These are phyloP conservation scores for Lachancea mirantina DNA, from an alignment of 805 yeast species.

Conservation along the genomic window DNA sequence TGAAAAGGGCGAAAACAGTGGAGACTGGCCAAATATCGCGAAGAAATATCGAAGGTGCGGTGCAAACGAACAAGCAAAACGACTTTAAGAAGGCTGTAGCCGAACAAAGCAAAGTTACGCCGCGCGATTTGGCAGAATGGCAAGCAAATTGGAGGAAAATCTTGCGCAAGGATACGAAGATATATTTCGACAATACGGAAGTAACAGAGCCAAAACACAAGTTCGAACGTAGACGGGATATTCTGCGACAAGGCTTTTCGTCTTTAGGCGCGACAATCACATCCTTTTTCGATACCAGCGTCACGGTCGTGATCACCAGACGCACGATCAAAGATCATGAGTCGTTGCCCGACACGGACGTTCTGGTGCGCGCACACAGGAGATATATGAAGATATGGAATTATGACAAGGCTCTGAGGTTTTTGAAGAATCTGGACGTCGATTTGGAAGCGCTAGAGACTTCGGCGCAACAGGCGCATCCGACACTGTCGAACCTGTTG, in stretches of 20 bases:
- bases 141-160: slow-evolving; percentile 57
- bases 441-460: slow-evolving; percentile 26
- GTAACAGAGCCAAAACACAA: slow-evolving; percentile 19
- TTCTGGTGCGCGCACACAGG: slow-evolving; percentile 54
- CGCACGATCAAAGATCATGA: slow-evolving; percentile 39
- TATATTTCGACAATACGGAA: slow-evolving; percentile 52
- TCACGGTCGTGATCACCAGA: slow-evolving; percentile 72
- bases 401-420: slow-evolving; percentile 75
- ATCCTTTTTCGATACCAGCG: slow-evolving; percentile 51
- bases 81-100: slow-evolving; percentile 13
- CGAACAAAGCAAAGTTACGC: slow-evolving; percentile 20
- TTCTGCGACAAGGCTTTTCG: slow-evolving; percentile 28
- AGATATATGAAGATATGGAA: slow-evolving; percentile 76
- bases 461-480: slow-evolving; percentile 22
- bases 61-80: slow-evolving; percentile 17
- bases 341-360: slow-evolving; percentile 48
- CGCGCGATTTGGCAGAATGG: slow-evolving; percentile 47
- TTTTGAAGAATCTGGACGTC: slow-evolving; percentile 58
- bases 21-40: slow-evolving; percentile 25
- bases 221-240: slow-evolving; percentile 24
- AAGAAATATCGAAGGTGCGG: slow-evolving; percentile 33
- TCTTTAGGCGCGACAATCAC: slow-evolving; percentile 50
- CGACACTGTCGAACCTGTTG: slow-evolving; percentile 53
- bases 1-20: slow-evolving; percentile 18
- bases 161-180: slow-evolving; percentile 46